These are phyloP conservation scores for Aspergillus ellipticus DNA, from an alignment of 495 filamentous ascomycete genomes.

Conservation along the genomic window DNA sequence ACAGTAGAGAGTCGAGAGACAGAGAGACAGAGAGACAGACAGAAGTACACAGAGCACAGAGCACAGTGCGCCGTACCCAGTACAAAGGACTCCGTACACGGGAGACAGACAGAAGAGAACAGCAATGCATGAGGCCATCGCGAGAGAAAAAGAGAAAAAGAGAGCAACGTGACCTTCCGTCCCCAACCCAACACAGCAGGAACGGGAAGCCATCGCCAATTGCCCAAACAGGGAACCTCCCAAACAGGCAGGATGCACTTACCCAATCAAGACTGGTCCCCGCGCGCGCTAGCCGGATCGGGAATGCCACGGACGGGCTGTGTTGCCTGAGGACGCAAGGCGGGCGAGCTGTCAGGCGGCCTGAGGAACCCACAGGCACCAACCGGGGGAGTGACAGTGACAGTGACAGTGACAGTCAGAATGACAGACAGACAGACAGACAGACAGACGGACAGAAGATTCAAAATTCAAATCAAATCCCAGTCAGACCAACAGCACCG, in stretches of 20 bases:
- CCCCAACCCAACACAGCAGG: slow-evolving; percentile 2
- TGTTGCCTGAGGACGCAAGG: slow-evolving; percentile 17
- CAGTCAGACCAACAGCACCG: not conserved
- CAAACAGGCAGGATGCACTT: slow-evolving; percentile 11
- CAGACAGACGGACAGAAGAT: not conserved
- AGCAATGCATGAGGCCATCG: no score
- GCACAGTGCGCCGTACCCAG: no score
- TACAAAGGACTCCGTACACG: no score
- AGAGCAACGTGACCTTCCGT: slow-evolving; percentile 1
- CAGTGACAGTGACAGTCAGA: no score
- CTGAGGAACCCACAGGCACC: not conserved
- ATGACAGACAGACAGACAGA: no score
- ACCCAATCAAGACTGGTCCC: slow-evolving; percentile 13
- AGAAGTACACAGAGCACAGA: no score
- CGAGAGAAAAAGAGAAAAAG: slow-evolving; percentile 4
- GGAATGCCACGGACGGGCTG: slow-evolving; percentile 10
- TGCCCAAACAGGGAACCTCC: slow-evolving; percentile 25
- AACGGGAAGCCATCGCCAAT: slow-evolving; percentile 1
- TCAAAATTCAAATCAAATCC: no score
- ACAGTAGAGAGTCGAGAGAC: no score
- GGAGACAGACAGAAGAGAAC: no score
- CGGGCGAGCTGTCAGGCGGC: not conserved
- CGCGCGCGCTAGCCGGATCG: slow-evolving; percentile 7
- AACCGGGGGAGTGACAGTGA: no score
- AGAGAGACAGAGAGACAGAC: not conserved